Conservation (phyloP, 2,329 filamentous ascomycete species). For the Phoma sp. region DNA sequence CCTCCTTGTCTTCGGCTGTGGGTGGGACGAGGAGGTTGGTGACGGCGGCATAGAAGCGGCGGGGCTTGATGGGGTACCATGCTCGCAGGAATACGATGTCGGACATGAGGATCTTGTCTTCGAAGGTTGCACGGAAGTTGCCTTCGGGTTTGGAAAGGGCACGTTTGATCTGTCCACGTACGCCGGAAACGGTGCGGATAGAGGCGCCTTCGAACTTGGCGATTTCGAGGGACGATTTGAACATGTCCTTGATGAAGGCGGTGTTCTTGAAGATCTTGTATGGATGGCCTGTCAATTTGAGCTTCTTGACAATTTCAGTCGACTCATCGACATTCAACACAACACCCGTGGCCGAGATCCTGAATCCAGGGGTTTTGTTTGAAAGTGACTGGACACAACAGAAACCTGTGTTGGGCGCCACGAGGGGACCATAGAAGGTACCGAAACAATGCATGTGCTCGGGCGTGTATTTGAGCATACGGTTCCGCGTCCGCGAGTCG, state of each 20-base stretch:
- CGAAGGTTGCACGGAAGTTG: constrained; percentile 95
- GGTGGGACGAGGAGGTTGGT: constrained; percentile 80
- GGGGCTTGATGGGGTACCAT: constrained; percentile 96
- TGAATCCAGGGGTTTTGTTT: constrained; percentile 84
- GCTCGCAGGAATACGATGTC: constrained; percentile 96
- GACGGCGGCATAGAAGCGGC: constrained; percentile 95
- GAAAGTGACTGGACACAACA: constrained; percentile 91
- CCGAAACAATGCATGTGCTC: constrained; percentile 99
- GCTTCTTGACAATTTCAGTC: constrained; percentile 98
- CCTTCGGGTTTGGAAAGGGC: constrained; percentile 93
- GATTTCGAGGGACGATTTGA: constrained; percentile 88
- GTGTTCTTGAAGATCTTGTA: constrained; percentile 99
- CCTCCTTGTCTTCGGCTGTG: constrained; percentile 33
- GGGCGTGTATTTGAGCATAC: constrained; percentile 98
- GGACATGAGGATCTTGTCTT: constrained; percentile 96
- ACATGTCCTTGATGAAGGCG: constrained; percentile 99
- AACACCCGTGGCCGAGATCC: constrained; percentile 92
- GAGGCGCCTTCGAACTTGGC: constrained; percentile 97
- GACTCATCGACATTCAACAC: constrained; percentile 94
- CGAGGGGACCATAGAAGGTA: constrained; percentile 92
- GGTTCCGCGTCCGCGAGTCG: constrained; percentile 89
- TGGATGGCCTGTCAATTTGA: constrained; percentile 91
- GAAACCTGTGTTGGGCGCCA: constrained; percentile 95
- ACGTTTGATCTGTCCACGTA: constrained; percentile 96
- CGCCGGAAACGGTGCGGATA: constrained; percentile 94